A percentile compares a stretch with the other conserved stretches of the same genome.
These are phyloP conservation scores for Xylogone sp. DNA, from an alignment of 2,329 filamentous ascomycete species.

Conservation along the genomic window DNA sequence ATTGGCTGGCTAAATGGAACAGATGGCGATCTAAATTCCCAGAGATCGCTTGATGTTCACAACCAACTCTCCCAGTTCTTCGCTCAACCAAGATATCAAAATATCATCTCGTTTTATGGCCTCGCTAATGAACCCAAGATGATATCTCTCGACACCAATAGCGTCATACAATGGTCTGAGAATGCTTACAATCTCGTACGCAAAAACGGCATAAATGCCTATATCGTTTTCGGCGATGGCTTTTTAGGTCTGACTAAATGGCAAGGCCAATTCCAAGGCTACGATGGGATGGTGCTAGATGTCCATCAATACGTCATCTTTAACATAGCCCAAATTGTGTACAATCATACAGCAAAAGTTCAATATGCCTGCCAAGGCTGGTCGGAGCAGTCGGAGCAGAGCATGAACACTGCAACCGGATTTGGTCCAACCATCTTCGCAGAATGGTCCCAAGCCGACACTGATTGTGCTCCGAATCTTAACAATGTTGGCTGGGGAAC, in stretches of 20 bases:
- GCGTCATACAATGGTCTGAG: slow-evolving; percentile 77
- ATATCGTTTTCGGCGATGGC: slow-evolving; percentile 86
- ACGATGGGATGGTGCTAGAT: slow-evolving; percentile 79
- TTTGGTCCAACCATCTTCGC: slow-evolving; percentile 94
- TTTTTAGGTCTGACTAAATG: slow-evolving; percentile 90
- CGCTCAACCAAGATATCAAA: slow-evolving; percentile 86
- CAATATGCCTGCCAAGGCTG: slow-evolving; percentile 84
- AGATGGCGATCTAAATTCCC: slow-evolving; percentile 70
- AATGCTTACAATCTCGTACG: slow-evolving; percentile 70
- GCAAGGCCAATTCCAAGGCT: slow-evolving; percentile 74
- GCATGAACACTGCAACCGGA: slow-evolving; percentile 69
- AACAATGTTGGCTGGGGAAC: slow-evolving; percentile 88
- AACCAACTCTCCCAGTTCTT: slow-evolving; percentile 88
- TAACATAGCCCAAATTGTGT: slow-evolving; percentile 80
- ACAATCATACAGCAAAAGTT: slow-evolving; percentile 79
- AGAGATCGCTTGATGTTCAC: slow-evolving; percentile 84
- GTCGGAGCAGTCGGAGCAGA: slow-evolving; percentile 72
- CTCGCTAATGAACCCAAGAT: slow-evolving; percentile 93
- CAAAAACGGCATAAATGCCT: slow-evolving; percentile 68
- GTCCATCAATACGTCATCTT: slow-evolving; percentile 99
- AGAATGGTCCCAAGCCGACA: slow-evolving; percentile 97
- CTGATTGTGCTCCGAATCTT: slow-evolving; percentile 82
- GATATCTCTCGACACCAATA: slow-evolving; percentile 59
- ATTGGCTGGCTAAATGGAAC: slow-evolving; percentile 93
- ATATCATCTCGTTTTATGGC: slow-evolving; percentile 89